These are phyloP conservation scores for Boletus rubroflammeus DNA, from an alignment of 768 basidiomycete genomes.

Conservation along the genomic window DNA sequence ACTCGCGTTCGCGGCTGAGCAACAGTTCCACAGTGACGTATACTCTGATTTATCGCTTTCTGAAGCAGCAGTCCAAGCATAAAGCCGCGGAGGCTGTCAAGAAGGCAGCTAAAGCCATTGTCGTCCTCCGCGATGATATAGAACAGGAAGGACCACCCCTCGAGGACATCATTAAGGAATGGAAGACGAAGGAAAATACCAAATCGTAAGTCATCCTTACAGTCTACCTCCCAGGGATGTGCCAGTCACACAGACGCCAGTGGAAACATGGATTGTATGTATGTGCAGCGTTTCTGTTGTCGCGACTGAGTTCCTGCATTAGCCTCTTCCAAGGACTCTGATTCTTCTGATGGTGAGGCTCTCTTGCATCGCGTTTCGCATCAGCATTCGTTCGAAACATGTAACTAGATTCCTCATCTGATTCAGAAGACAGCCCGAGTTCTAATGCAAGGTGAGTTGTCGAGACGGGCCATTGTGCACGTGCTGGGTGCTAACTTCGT, in stretches of 20 bases:
- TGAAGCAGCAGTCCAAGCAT: conserved; percentile 57
- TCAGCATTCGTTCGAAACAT: background rate
- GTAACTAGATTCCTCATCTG: conserved; percentile 17
- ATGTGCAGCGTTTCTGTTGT: background rate
- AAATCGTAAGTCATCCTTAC: conserved; percentile 24
- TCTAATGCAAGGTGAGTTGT: conserved; percentile 26
- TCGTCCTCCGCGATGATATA: conserved; percentile 56
- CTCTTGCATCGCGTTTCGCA: background rate
- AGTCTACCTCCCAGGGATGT: background rate
- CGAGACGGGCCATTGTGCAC: background rate
- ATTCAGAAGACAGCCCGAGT: conserved; percentile 22
- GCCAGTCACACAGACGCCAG: conserved; percentile 12
- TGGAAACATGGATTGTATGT: conserved; percentile 23
- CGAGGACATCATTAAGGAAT: conserved; percentile 62
- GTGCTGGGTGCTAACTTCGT: conserved; percentile 3
- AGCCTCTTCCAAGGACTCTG: conserved; percentile 24
- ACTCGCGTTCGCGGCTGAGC: conserved; percentile 11
- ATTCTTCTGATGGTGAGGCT: conserved; percentile 26
- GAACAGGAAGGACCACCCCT: conserved; percentile 49
- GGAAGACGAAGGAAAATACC: conserved; percentile 44
- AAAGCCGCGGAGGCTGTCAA: conserved; percentile 74
- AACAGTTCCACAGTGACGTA: conserved; percentile 54
- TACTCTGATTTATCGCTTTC: conserved; percentile 70
- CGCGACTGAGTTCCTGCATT: conserved; percentile 8
- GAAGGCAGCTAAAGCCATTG: conserved; percentile 63